These are phyloP conservation scores for Backusella tuberculispora DNA, from an alignment of 192 early-diverging fungal species.

Conservation along the genomic window DNA sequence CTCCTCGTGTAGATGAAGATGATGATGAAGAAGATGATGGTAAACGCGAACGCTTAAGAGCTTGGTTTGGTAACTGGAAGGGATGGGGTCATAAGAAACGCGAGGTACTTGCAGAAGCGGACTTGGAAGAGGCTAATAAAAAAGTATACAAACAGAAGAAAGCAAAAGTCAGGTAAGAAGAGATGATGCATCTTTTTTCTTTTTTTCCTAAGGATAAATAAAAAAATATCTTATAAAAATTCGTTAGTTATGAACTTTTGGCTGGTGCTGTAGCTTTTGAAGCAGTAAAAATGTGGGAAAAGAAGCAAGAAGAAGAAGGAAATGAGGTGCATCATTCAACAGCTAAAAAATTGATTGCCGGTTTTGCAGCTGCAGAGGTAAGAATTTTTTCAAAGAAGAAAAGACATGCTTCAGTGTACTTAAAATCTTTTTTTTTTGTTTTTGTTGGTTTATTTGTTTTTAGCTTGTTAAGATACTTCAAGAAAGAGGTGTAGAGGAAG, in stretches of 20 bases:
- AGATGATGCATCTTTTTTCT: neutral
- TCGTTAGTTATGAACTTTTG: slow-evolving; percentile 29
- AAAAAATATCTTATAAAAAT: neutral
- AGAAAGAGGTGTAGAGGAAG: slow-evolving; percentile 12
- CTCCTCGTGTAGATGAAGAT: slow-evolving; percentile 23
- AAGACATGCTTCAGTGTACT: neutral
- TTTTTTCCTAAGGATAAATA: neutral
- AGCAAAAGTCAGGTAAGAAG: slow-evolving; percentile 14
- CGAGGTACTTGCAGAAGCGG: slow-evolving; percentile 12
- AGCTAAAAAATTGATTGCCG: slow-evolving; percentile 31
- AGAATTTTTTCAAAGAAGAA: neutral
- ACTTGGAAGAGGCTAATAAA: slow-evolving; percentile 34
- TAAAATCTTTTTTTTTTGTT: neutral
- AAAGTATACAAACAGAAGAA: slow-evolving; percentile 41
- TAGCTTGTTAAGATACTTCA: slow-evolving; percentile 24
- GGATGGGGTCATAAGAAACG: slow-evolving; percentile 32
- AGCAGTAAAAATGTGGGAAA: slow-evolving; percentile 40
- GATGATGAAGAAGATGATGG: slow-evolving; percentile 33
- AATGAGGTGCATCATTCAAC: slow-evolving; percentile 24
- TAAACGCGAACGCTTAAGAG: slow-evolving; percentile 25
- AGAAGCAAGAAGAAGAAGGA: slow-evolving; percentile 33
- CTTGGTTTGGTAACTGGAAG: slow-evolving; percentile 37
- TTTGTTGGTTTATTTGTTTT: neutral
- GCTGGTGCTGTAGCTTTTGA: slow-evolving; percentile 40
- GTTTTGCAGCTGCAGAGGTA: slow-evolving; percentile 37